Evolutionary conservation across 2,329 filamentous ascomycete species (phyloP).

Genomic region (Chaetomium strumarium): DNA sequence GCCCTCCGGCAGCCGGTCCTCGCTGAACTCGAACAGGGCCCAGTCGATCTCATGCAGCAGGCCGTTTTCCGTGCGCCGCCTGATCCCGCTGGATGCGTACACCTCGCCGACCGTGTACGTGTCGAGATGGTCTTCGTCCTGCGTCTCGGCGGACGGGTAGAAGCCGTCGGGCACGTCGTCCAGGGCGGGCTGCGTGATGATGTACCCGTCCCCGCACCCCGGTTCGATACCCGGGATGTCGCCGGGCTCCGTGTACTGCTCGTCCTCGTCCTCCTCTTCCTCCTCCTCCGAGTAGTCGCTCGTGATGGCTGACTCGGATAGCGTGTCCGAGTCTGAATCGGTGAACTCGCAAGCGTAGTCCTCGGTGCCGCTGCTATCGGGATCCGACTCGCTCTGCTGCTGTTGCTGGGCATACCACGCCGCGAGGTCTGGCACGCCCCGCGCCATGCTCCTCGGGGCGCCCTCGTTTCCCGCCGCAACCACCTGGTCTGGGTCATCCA

Average conservation of each 20-base stretch:
- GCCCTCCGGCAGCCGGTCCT: conserved; percentile 61
- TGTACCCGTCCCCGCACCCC: conserved; percentile 68
- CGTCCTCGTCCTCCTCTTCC: conserved; percentile 50
- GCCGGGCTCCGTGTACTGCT: conserved; percentile 55
- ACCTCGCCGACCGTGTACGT: conserved; percentile 77
- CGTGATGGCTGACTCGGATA: conserved; percentile 46
- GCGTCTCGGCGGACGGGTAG: conserved; percentile 63
- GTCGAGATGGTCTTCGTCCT: conserved; percentile 76
- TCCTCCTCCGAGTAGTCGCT: conserved; percentile 43
- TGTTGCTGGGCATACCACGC: conserved; percentile 38
- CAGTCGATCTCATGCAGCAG: conserved; percentile 90
- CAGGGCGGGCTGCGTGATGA: conserved; percentile 85
- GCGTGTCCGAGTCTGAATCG: conserved; percentile 52
- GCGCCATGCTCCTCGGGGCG: conserved; percentile 34
- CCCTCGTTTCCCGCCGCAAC: conserved; percentile 20
- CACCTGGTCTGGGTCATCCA: conserved; percentile 60
- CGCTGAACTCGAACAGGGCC: conserved; percentile 78
- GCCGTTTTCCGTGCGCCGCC: conserved; percentile 64
- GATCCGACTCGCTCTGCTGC: conserved; percentile 33
- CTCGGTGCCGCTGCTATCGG: conserved; percentile 43
- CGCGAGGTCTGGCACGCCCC: conserved; percentile 32
- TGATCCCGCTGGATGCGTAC: conserved; percentile 84
- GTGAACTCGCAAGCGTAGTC: conserved; percentile 57
- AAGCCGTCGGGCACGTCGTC: conserved; percentile 82
- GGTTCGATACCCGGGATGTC: conserved; percentile 75